A percentile compares a stretch with the other conserved stretches of the same genome.
phyloP scores from a whole-genome alignment of 768 basidiomycete species.

The Collybiopsis confluens region DNA sequence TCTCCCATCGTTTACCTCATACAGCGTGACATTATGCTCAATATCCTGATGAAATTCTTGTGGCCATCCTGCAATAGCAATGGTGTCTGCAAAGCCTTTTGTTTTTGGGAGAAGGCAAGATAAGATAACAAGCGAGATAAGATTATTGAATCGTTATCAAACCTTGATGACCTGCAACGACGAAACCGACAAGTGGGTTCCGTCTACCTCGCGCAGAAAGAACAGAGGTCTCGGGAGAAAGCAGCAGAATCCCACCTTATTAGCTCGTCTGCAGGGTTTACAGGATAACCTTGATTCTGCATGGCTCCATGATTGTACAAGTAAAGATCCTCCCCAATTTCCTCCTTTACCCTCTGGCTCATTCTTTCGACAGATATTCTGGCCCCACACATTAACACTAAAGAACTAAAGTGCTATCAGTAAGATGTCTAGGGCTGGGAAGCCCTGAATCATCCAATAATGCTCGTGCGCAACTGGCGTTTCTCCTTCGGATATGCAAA shows the following conservation, averaged over 20 bases:
- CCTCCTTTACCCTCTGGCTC: not conserved
- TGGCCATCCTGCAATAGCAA: too few relatives aligned
- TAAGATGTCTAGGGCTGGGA: slow-evolving; percentile 7
- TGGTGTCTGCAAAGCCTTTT: too few relatives aligned
- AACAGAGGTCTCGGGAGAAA: not conserved
- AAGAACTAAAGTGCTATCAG: not conserved
- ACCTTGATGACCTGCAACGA: not conserved
- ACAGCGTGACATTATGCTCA: too few relatives aligned
- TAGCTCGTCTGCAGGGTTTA: not conserved
- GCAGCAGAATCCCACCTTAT: not conserved
- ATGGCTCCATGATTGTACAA: slow-evolving; percentile 1
- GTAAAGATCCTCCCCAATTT: not conserved
- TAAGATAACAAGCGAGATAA: too few relatives aligned
- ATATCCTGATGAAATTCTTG: too few relatives aligned
- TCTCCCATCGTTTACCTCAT: too few relatives aligned
- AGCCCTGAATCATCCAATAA: slow-evolving; percentile 6
- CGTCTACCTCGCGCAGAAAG: not conserved
- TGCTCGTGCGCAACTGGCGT: slow-evolving; percentile 5
- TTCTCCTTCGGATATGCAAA: slow-evolving; percentile 2
- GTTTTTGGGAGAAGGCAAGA: too few relatives aligned
- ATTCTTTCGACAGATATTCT: not conserved
- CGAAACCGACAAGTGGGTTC: not conserved
- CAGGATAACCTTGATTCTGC: not conserved
- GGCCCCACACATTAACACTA: not conserved
- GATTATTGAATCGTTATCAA: too few relatives aligned